Conservation (phyloP, 2,329 filamentous ascomycete genomes). For the Aspergillus tubingensis region DNA sequence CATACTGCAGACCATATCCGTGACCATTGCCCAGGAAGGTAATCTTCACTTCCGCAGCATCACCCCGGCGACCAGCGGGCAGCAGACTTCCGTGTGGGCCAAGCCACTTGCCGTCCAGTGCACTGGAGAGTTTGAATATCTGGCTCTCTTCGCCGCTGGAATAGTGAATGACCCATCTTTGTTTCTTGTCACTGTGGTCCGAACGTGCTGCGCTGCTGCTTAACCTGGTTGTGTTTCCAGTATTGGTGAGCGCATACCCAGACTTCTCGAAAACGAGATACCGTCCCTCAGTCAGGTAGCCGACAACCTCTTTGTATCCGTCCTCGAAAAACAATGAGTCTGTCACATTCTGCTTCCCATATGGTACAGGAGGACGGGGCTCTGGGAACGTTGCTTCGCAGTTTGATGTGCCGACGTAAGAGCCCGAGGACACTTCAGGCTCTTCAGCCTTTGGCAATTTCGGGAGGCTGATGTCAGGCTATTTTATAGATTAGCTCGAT, state of each 20-base stretch:
- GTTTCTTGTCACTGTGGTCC: slow-evolving; percentile 44
- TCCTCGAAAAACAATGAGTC: slow-evolving; percentile 49
- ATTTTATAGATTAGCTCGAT: slow-evolving; percentile 5
- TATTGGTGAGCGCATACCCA: slow-evolving; percentile 48
- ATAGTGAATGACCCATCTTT: slow-evolving; percentile 56
- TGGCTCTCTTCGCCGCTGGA: slow-evolving; percentile 32
- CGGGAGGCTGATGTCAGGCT: slow-evolving; percentile 54
- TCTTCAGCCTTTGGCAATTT: slow-evolving; percentile 46
- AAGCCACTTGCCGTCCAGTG: slow-evolving; percentile 44
- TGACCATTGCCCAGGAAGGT: slow-evolving; percentile 38
- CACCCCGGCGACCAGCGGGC: slow-evolving; percentile 10
- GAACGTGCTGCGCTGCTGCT: slow-evolving; percentile 30
- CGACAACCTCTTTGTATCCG: slow-evolving; percentile 57
- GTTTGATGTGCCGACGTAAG: slow-evolving; percentile 49
- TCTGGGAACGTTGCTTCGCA: slow-evolving; percentile 46
- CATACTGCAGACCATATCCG: slow-evolving; percentile 37
- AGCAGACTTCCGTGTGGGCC: slow-evolving; percentile 27
- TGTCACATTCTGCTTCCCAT: slow-evolving; percentile 44
- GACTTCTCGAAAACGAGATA: slow-evolving; percentile 55
- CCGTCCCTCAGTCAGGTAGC: slow-evolving; percentile 57
- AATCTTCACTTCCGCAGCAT: slow-evolving; percentile 35
- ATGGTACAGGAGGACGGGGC: slow-evolving; percentile 51
- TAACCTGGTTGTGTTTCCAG: slow-evolving; percentile 15
- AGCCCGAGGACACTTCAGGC: slow-evolving; percentile 48
- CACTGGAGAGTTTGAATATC: slow-evolving; percentile 45